Percentiles rank a stretch among this genome's conserved stretches.
phyloP scores from a whole-genome alignment of 1,284 basidiomycete genomes.

The Melampsora americana region DNA sequence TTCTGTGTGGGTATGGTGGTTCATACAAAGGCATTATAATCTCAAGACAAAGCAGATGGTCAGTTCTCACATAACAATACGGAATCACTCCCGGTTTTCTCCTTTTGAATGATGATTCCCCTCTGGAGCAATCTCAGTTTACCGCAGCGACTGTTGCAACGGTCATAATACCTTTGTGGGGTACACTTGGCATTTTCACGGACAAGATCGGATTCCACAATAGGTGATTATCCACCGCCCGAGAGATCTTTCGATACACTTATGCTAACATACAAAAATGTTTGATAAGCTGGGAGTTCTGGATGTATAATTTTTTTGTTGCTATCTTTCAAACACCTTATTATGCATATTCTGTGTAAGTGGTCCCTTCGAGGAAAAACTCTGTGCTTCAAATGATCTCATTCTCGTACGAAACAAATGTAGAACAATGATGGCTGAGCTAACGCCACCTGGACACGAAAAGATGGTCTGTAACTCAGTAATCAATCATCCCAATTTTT shows the following conservation, averaged over 20 bases:
- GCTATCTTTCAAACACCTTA: slow-evolving; percentile 43
- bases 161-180: slow-evolving; percentile 43
- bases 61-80: not conserved
- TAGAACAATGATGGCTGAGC: slow-evolving; percentile 4
- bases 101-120: not conserved
- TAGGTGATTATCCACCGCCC: slow-evolving; percentile 5
- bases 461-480: not conserved
- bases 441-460: slow-evolving; percentile 1
- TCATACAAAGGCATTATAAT: slow-evolving; percentile 36
- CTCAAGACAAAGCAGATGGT: slow-evolving; percentile 38
- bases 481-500: not conserved
- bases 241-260: not conserved
- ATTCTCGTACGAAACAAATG: not conserved
- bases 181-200: slow-evolving; percentile 28
- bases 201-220: slow-evolving; percentile 30
- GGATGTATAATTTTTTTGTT: slow-evolving; percentile 42
- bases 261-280: not conserved
- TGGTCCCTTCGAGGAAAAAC: not conserved
- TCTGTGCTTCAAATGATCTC: not conserved
- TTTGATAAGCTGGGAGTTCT: slow-evolving; percentile 41
- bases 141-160: slow-evolving; percentile 26
- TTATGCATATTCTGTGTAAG: slow-evolving; percentile 39
- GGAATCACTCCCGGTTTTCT: not conserved
- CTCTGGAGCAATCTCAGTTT: slow-evolving; percentile 9
- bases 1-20: slow-evolving; percentile 38